Evolutionary conservation across 169 alveolate species (phyloP).

Genomic region (Plasmodium knowlesi): DNA sequence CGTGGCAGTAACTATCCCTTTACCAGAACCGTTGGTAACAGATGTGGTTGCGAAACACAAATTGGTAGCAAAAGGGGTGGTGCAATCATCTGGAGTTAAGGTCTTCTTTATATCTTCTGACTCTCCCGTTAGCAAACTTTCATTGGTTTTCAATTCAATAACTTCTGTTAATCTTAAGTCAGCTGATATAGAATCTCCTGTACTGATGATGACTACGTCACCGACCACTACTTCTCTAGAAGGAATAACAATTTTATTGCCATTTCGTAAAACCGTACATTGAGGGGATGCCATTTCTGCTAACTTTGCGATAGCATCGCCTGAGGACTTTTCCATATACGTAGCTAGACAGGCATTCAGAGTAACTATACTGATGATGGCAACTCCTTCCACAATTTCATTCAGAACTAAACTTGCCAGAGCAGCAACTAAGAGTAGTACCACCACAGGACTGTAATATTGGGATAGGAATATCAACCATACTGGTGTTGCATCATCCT

Average conservation of each 20-base stretch:
- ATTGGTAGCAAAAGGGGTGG: slow-evolving; percentile 90
- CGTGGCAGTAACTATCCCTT: slow-evolving; percentile 92
- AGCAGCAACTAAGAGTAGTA: slow-evolving; percentile 87
- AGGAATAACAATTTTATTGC: slow-evolving; percentile 82
- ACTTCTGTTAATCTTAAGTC: slow-evolving; percentile 93
- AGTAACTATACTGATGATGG: slow-evolving; percentile 89
- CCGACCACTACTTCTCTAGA: slow-evolving; percentile 94
- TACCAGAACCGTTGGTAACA: slow-evolving; percentile 93
- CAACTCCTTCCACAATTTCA: slow-evolving; percentile 92
- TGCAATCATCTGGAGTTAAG: slow-evolving; percentile 81
- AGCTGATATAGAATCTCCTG: slow-evolving; percentile 95
- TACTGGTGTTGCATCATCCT: slow-evolving; percentile 87
- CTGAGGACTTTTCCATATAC: slow-evolving; percentile 92
- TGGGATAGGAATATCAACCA: slow-evolving; percentile 90
- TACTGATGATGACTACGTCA: slow-evolving; percentile 90
- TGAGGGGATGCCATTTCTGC: slow-evolving; percentile 93
- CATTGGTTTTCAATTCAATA: slow-evolving; percentile 93
- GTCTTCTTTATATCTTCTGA: slow-evolving; percentile 90
- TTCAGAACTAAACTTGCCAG: slow-evolving; percentile 86
- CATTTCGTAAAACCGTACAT: slow-evolving; percentile 89
- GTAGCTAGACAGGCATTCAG: slow-evolving; percentile 93
- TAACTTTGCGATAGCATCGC: slow-evolving; percentile 91
- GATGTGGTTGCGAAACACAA: slow-evolving; percentile 94
- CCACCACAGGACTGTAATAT: slow-evolving; percentile 87
- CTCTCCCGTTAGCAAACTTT: slow-evolving; percentile 96